Percentiles rank a stretch among this genome's conserved stretches.
phyloP scores from a whole-genome alignment of 164 flowering plant species.

The Houttuynia cordata region DNA sequence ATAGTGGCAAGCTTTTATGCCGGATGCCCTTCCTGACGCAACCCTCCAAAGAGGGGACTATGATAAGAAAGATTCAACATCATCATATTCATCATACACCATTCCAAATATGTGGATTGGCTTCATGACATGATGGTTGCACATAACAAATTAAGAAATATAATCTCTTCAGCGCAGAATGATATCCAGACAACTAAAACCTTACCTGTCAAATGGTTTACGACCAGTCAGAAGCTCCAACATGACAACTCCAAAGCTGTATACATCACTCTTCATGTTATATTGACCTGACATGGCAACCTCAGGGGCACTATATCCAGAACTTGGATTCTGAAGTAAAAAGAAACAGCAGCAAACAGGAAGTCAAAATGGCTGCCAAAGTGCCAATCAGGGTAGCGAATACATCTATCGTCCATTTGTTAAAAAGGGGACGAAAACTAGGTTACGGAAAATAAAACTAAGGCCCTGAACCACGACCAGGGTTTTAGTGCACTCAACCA shows the following conservation, averaged over 20 bases:
- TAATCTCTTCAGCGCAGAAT: no score
- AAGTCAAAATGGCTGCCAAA: neutral
- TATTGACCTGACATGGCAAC: slow-evolving; percentile 87
- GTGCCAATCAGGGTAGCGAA: neutral
- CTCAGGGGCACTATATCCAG: slow-evolving; percentile 89
- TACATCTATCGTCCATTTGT: neutral
- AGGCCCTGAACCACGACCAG: no score
- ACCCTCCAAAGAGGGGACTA: no score
- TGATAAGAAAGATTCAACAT: no score
- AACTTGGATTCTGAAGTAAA: neutral
- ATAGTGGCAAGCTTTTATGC: no score
- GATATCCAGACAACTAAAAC: neutral
- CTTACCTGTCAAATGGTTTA: slow-evolving; percentile 82
- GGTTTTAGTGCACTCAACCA: no score
- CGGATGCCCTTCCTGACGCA: no score
- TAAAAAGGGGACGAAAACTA: neutral
- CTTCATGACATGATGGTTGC: no score
- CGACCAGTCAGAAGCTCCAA: slow-evolving; percentile 93
- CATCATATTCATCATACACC: no score
- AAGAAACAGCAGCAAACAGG: neutral
- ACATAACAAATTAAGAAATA: no score
- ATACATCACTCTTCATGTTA: slow-evolving; percentile 80
- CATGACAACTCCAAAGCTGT: slow-evolving; percentile 97
- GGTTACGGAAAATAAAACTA: neutral
- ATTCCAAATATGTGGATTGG: no score